These are phyloP conservation scores for Parastagonospora avenae DNA, from an alignment of 2,329 filamentous ascomycete genomes.

Conservation along the genomic window DNA sequence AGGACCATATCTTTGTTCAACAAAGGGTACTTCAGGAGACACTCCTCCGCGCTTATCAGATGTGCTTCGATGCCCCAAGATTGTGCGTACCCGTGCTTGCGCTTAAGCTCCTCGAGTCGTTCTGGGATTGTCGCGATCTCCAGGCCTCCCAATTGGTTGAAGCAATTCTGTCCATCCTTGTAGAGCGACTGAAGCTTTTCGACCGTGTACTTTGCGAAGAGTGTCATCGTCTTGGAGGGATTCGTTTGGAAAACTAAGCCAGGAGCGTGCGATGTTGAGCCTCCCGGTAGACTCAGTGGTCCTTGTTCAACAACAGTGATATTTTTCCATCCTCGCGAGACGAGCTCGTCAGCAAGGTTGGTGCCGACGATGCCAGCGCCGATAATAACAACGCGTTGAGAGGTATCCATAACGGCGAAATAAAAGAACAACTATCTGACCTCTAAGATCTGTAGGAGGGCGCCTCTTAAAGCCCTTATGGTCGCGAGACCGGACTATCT, in stretches of 20 bases:
- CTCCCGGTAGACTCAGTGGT: conserved; percentile 65
- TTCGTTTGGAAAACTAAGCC: conserved; percentile 70
- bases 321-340: conserved; percentile 65
- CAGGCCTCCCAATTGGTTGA: conserved; percentile 67
- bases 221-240: conserved; percentile 61
- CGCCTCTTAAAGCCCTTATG: conserved; percentile 18
- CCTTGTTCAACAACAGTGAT: conserved; percentile 70
- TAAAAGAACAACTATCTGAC: conserved; percentile 2
- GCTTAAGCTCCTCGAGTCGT: conserved; percentile 65
- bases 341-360: conserved; percentile 68
- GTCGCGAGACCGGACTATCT: conserved; percentile 30
- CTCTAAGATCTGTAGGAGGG: neutral
- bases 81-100: conserved; percentile 64
- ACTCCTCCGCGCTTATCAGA: conserved; percentile 60
- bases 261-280: conserved; percentile 69
- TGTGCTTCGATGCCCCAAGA: conserved; percentile 65
- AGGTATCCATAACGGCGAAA: conserved; percentile 27
- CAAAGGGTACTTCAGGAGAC: conserved; percentile 59
- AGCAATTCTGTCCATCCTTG: conserved; percentile 53
- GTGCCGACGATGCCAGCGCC: conserved; percentile 69
- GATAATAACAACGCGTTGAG: conserved; percentile 50
- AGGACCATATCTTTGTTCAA: conserved; percentile 60
- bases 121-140: conserved; percentile 66
- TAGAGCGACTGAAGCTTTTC: conserved; percentile 63
- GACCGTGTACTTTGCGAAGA: conserved; percentile 66